These are phyloP conservation scores for Sugiyamaella neomexicana DNA, from an alignment of 1,139 yeast genomes.

Conservation along the genomic window DNA sequence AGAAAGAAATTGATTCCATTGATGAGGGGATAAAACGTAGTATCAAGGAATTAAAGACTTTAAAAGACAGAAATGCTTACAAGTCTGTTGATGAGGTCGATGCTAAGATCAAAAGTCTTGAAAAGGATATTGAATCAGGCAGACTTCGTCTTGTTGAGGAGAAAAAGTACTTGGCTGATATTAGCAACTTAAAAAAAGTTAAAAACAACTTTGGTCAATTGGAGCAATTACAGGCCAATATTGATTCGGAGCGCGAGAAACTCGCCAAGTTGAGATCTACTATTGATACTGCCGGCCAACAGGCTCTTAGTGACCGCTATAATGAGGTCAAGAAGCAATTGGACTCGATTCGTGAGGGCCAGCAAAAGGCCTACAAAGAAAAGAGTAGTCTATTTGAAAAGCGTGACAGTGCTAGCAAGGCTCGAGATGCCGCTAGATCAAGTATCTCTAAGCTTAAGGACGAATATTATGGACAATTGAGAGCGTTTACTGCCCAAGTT, in stretches of 20 bases:
- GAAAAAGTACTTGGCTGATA: conserved; percentile 81
- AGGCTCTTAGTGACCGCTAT: conserved; percentile 54
- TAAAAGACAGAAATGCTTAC: conserved; percentile 67
- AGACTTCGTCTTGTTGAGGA: conserved; percentile 87
- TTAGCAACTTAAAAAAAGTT: conserved; percentile 77
- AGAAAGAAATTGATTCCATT: conserved; percentile 69
- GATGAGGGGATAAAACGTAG: conserved; percentile 77
- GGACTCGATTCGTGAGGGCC: conserved; percentile 58
- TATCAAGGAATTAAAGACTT: conserved; percentile 69
- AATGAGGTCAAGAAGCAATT: conserved; percentile 60
- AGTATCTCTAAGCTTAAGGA: conserved; percentile 55
- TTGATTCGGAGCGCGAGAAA: conserved; percentile 78
- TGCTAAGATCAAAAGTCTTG: conserved; percentile 66
- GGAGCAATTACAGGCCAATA: conserved; percentile 72
- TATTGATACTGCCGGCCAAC: conserved; percentile 62
- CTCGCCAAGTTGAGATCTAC: conserved; percentile 73
- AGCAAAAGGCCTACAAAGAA: conserved; percentile 66
- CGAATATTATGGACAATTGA: conserved; percentile 37
- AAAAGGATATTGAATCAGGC: conserved; percentile 76
- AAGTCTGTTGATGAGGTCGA: conserved; percentile 80
- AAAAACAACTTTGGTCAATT: conserved; percentile 76
- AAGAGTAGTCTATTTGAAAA: conserved; percentile 62
- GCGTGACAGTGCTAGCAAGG: conserved; percentile 67
- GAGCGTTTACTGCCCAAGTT: conserved; percentile 44
- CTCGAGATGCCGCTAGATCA: conserved; percentile 66